Percentiles rank a stretch among this genome's conserved stretches.
Evolutionary conservation across 306 rosid species (phyloP).

Genomic region (Fragaria vesca): DNA sequence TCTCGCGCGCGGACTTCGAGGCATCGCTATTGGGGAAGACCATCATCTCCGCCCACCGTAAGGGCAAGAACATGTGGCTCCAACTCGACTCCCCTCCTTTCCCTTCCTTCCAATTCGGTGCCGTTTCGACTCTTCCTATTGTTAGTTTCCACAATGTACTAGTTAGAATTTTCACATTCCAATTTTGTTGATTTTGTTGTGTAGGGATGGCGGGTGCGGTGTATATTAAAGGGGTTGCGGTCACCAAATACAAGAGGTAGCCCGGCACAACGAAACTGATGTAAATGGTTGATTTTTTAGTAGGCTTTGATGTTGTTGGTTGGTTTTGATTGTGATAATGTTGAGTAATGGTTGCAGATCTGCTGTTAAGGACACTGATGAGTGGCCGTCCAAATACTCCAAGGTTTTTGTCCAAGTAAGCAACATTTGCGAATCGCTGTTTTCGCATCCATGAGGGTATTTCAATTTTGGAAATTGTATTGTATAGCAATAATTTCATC

Average conservation of each 20-base stretch:
- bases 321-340: not conserved
- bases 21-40: constrained; percentile 69
- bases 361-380: constrained; percentile 77
- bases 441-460: constrained; percentile 18
- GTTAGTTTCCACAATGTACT: too few relatives aligned
- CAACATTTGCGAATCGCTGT: constrained; percentile 25
- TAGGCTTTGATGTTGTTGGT: too few relatives aligned
- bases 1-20: constrained; percentile 67
- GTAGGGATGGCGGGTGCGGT: constrained; percentile 94
- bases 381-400: constrained; percentile 95
- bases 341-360: constrained; percentile 46
- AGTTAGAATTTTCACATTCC: too few relatives aligned
- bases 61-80: constrained; percentile 96
- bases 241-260: constrained; percentile 82
- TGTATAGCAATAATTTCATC: not conserved
- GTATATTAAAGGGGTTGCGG: constrained; percentile 82
- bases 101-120: constrained; percentile 95
- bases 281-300: not conserved
- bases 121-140: not conserved
- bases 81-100: constrained; percentile 85
- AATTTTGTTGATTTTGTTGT: not conserved
- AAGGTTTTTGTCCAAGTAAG: constrained; percentile 77
- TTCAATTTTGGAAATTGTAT: not conserved
- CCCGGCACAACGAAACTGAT: not conserved
- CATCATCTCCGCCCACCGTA: constrained; percentile 72